Percentiles rank a stretch among this genome's conserved stretches.
Evolutionary conservation across 1,284 basidiomycete genomes (phyloP).

Genomic region (Phlebopus sp.): DNA sequence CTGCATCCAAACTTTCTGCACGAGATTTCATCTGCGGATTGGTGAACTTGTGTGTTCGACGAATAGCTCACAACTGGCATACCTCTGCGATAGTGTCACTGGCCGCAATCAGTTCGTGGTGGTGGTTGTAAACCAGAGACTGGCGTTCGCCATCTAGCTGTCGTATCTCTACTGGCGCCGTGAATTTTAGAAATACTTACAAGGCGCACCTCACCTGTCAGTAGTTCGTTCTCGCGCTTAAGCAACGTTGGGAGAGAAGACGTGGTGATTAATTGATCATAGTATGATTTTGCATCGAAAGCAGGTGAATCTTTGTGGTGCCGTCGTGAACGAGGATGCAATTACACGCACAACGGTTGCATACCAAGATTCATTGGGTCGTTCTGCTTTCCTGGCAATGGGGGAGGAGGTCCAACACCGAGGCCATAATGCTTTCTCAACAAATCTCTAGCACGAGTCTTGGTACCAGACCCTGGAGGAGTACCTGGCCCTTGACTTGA

Average conservation of each 20-base stretch:
- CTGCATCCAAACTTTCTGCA: slow-evolving; percentile 77
- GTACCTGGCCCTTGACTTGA: slow-evolving; percentile 17
- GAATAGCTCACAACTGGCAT: slow-evolving; percentile 27
- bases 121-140: slow-evolving; percentile 90
- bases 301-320: slow-evolving; percentile 62
- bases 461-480: slow-evolving; percentile 32
- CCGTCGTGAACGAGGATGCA: slow-evolving; percentile 9
- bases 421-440: slow-evolving; percentile 83
- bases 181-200: slow-evolving; percentile 12
- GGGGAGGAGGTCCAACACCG: slow-evolving; percentile 65
- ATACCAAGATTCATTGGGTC: slow-evolving; percentile 82
- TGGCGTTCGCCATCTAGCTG: slow-evolving; percentile 87
- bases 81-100: slow-evolving; percentile 88
- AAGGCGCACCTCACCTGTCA: slow-evolving; percentile 49
- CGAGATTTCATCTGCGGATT: slow-evolving; percentile 72
- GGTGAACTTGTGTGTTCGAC: background rate
- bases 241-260: slow-evolving; percentile 68
- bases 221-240: slow-evolving; percentile 75
- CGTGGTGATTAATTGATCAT: slow-evolving; percentile 80
- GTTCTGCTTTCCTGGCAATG: slow-evolving; percentile 47
- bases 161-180: slow-evolving; percentile 62
- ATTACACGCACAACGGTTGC: background rate
- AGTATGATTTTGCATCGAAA: slow-evolving; percentile 79
- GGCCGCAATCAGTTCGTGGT: slow-evolving; percentile 90
- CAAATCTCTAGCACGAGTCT: slow-evolving; percentile 73